phyloP scores from a whole-genome alignment of 1,284 basidiomycete species.

The Trametes versicolor region DNA sequence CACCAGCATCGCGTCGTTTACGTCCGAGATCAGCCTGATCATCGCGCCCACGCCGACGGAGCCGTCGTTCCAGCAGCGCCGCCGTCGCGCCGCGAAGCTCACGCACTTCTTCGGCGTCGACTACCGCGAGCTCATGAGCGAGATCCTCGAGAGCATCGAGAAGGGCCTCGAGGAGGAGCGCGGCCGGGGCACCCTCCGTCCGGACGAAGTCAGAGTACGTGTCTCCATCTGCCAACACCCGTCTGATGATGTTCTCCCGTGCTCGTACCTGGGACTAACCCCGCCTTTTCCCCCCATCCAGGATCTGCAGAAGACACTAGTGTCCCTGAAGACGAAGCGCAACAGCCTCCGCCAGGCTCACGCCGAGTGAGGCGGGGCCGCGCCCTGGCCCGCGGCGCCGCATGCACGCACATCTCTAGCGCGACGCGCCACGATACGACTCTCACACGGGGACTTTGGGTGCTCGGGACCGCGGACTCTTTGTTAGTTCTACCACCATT shows the following conservation, averaged over 20 bases:
- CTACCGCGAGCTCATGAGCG: constrained; percentile 77
- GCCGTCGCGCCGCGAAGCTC: constrained; percentile 79
- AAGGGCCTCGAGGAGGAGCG: constrained; percentile 75
- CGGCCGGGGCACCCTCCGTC: constrained; percentile 65
- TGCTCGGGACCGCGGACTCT: constrained; percentile 11
- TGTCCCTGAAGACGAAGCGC: constrained; percentile 63
- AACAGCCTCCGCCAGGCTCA: constrained; percentile 33
- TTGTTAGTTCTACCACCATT: constrained; percentile 16
- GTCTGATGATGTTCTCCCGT: neutral
- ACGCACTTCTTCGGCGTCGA: constrained; percentile 86
- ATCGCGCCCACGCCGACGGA: constrained; percentile 54
- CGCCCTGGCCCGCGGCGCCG: neutral
- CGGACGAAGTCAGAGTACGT: constrained; percentile 76
- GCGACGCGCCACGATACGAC: constrained; percentile 17
- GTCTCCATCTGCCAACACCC: neutral
- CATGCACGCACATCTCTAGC: constrained; percentile 21
- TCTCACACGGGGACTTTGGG: constrained; percentile 15
- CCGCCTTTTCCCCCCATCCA: constrained; percentile 39
- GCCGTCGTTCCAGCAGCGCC: constrained; percentile 71
- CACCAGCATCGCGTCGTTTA: constrained; percentile 67
- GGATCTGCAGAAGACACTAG: constrained; percentile 71
- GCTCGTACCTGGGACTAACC: constrained; percentile 17
- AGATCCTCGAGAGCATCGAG: constrained; percentile 83
- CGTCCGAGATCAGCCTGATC: constrained; percentile 55
- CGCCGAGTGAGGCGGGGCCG: constrained; percentile 23